Conservation (phyloP, 2,329 filamentous ascomycete species). For the Alternaria arborescens region DNA sequence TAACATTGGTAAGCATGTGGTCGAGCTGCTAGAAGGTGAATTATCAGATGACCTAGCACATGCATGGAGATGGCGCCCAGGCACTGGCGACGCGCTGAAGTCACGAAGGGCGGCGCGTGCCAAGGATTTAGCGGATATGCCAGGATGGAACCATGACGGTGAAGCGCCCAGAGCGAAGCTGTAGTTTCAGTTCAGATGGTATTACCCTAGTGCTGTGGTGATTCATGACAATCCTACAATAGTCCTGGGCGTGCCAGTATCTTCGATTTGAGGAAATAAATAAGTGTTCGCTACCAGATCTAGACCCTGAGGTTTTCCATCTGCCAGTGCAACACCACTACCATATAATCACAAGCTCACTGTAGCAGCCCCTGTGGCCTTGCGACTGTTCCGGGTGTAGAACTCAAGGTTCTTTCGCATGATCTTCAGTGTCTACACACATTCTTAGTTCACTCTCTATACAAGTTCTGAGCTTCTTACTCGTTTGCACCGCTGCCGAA, state of each 20-base stretch:
- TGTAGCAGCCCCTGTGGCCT: not conserved
- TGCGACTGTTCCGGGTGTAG: not conserved
- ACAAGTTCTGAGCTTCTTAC: not conserved
- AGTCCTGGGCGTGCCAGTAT: not conserved
- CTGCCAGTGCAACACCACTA: not conserved
- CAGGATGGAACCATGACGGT: slow-evolving; percentile 52
- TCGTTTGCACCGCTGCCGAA: slow-evolving; percentile 4
- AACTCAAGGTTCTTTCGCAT: slow-evolving; percentile 14
- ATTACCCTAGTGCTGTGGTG: not conserved
- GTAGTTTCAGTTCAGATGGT: not conserved
- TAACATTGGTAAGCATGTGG: slow-evolving; percentile 58
- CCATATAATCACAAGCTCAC: not conserved
- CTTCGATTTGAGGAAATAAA: not conserved
- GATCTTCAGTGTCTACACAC: slow-evolving; percentile 4
- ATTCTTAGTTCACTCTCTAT: not conserved
- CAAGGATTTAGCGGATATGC: slow-evolving; percentile 58
- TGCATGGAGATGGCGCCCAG: slow-evolving; percentile 58
- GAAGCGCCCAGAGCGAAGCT: slow-evolving; percentile 14
- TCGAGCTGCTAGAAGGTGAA: slow-evolving; percentile 55
- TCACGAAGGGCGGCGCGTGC: slow-evolving; percentile 53
- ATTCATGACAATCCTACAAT: not conserved
- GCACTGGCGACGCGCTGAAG: slow-evolving; percentile 54
- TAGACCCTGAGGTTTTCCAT: not conserved
- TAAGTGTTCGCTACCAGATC: not conserved
- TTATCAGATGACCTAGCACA: slow-evolving; percentile 52